Percentiles rank a stretch among this genome's conserved stretches.
These are phyloP conservation scores for Tetrapisispora iriomotensis DNA, from an alignment of 805 yeast species.

Conservation along the genomic window DNA sequence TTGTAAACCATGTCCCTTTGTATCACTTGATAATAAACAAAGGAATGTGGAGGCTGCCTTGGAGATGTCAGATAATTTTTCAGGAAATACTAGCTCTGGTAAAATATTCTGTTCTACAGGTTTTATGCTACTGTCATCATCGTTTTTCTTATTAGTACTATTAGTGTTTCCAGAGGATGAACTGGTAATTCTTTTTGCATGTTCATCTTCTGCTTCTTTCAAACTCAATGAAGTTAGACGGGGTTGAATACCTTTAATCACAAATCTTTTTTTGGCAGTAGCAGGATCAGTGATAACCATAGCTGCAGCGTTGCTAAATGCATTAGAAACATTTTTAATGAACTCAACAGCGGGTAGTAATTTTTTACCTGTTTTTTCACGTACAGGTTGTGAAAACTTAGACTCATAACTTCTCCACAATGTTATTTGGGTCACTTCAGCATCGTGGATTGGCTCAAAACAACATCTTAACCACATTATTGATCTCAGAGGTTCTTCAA, in stretches of 20 bases:
- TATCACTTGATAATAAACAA: constrained; percentile 27
- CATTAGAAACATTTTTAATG: constrained; percentile 84
- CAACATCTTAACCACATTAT: constrained; percentile 91
- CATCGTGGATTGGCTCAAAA: constrained; percentile 64
- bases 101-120: constrained; percentile 19
- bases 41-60: constrained; percentile 26
- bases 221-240: constrained; percentile 48
- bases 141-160: neutral
- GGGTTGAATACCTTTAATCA: constrained; percentile 91
- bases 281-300: constrained; percentile 71
- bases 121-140: constrained; percentile 7
- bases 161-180: neutral
- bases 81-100: constrained; percentile 23
- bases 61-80: constrained; percentile 24
- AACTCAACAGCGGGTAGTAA: constrained; percentile 92
- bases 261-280: constrained; percentile 65
- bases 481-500: constrained; percentile 84
- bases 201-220: constrained; percentile 32
- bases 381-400: constrained; percentile 58
- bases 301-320: constrained; percentile 82
- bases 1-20: constrained; percentile 20
- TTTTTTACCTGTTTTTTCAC: constrained; percentile 40
- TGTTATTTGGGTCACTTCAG: constrained; percentile 90
- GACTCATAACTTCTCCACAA: constrained; percentile 92
- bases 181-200: constrained; percentile 2